A percentile compares a stretch with the other conserved stretches of the same genome.
These are phyloP conservation scores for Helichrysum umbraculigerum DNA, from an alignment of 129 eudicot genomes.

Conservation along the genomic window DNA sequence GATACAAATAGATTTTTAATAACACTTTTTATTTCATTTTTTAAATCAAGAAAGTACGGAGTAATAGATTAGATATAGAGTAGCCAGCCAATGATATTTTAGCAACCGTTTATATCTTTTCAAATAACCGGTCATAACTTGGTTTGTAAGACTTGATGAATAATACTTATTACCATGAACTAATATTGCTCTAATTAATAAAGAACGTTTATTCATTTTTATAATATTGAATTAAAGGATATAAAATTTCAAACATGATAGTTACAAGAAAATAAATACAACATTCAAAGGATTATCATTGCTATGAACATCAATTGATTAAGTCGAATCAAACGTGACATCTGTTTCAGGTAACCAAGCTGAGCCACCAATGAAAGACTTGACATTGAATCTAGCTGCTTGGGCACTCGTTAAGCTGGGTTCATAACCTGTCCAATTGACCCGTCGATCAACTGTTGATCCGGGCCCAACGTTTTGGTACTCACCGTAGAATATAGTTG, in stretches of 20 bases:
- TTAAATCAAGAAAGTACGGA: no score
- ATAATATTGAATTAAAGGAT: background rate
- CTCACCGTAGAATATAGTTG: conserved; percentile 58
- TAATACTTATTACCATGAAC: background rate
- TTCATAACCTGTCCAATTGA: conserved; percentile 66
- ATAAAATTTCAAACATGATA: background rate
- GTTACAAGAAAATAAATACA: background rate
- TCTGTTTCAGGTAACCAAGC: conserved; percentile 51
- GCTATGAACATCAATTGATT: background rate
- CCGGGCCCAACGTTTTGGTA: conserved; percentile 58
- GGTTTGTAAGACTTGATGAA: no score
- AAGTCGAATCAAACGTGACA: conserved; percentile 36
- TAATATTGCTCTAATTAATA: no score
- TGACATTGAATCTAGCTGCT: conserved; percentile 57
- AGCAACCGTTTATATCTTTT: no score
- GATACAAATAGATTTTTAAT: no score
- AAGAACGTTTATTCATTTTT: background rate
- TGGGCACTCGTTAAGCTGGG: conserved; percentile 35
- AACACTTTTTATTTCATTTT: no score
- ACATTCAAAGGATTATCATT: background rate
- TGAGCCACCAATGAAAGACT: conserved; percentile 45
- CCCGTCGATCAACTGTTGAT: conserved; percentile 42
- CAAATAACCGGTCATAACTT: no score
- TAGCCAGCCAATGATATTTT: no score
- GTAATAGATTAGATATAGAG: no score